Evolutionary conservation across 2,329 filamentous ascomycete species (phyloP).

Genomic region (Apiospora koreana): DNA sequence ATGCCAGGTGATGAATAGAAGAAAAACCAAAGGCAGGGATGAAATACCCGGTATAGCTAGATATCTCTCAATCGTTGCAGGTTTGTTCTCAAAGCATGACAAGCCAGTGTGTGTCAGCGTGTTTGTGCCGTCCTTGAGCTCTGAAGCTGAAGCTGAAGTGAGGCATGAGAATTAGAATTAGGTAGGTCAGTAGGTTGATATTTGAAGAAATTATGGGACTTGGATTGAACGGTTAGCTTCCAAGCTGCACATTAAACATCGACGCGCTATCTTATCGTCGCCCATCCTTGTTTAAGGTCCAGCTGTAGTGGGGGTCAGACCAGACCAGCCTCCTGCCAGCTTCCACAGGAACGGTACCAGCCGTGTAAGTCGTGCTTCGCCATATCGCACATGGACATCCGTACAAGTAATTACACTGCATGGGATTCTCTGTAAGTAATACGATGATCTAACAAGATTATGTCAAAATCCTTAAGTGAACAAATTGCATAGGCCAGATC

Average conservation of each 20-base stretch:
- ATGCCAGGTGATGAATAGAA: background rate
- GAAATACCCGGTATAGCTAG: background rate
- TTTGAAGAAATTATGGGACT: conserved; percentile 6
- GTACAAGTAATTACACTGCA: background rate
- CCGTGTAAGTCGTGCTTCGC: background rate
- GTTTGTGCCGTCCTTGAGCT: background rate
- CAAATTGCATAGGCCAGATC: background rate
- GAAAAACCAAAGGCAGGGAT: no score
- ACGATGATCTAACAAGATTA: no score
- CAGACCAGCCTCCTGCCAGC: no score
- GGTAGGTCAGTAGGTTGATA: background rate
- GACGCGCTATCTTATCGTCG: background rate
- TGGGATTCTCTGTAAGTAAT: no score
- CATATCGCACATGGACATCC: background rate
- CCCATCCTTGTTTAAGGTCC: background rate
- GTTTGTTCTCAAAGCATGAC: background rate
- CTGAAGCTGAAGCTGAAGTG: no score
- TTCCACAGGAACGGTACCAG: background rate
- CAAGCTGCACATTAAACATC: no score
- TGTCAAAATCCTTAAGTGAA: background rate
- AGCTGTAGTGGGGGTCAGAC: background rate
- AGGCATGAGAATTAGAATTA: background rate
- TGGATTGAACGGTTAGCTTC: background rate
- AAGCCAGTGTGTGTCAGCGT: background rate
- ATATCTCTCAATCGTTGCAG: background rate